Base-by-base conservation (phyloP, 495 filamentous ascomycete species). In the Massariosphaeria phaeospora region DNA sequence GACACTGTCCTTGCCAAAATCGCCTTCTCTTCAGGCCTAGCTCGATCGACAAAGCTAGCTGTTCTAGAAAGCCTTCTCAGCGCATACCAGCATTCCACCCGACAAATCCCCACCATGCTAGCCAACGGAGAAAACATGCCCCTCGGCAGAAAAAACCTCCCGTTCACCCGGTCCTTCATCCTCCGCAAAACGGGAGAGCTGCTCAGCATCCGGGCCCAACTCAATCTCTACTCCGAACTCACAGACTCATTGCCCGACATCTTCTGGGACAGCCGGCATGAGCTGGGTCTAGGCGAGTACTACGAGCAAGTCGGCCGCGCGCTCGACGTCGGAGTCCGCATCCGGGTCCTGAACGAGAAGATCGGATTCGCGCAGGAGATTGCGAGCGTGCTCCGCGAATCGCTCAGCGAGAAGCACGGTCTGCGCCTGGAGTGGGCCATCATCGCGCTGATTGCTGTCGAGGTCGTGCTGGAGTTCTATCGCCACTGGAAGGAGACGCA, bases 281-380 rank as follows among this genome's bases (percentile, higher is more conserved):
- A 96, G 61, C 77, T 97, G 15, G 74, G 69, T 48, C 73, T 96
- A 4, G 90, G 96, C 68, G 87, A 83, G 15, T 96, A 96, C 66
- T 98, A 96, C 67, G 89, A 94, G 55, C 85, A 91, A 70, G 89
- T 95, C 8, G 91, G 91, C 15, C 80, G 84, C 45, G 86, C 91
- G 1, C 75, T 98, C 48, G 94, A 96, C 71, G 89, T 95, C 12
- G 84, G 88, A n/a, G 85, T 91, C 30, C 79, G 93, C 31, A 96
- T 98, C 74, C 88, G 87, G 62, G 81, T 86, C 20, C 70, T 97
- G 61, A 98, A 98, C 69, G 88, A 91, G 73, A 94, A 91, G 74
- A 91, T 98, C 81, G 91, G 95, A 64, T 97, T 97, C 72, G 93
- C 90, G 0, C 87, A 89, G 63, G 93, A 96, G 66, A 96, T 96